phyloP scores from a whole-genome alignment of 2,329 filamentous ascomycete genomes.

The Apiospora pterosperma region DNA sequence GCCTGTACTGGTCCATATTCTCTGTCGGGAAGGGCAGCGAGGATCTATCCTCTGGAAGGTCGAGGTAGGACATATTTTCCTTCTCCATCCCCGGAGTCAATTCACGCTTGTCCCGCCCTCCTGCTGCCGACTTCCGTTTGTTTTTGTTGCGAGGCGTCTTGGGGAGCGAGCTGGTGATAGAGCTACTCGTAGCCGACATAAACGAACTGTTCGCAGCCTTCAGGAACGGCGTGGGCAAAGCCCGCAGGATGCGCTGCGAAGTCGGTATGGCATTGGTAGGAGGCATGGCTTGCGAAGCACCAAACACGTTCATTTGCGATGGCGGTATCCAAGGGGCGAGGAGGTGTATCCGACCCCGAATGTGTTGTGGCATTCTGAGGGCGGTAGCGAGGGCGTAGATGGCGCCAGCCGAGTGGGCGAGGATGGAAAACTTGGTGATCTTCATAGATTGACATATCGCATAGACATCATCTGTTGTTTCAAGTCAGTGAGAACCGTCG shows the following conservation, averaged over 20 bases:
- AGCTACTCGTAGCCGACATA: slow-evolving; percentile 86
- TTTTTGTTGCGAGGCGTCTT: slow-evolving; percentile 56
- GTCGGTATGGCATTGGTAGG: slow-evolving; percentile 86
- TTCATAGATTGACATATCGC: slow-evolving; percentile 89
- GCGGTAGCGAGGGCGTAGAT: slow-evolving; percentile 96
- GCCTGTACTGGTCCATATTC: slow-evolving; percentile 46
- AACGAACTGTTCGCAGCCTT: slow-evolving; percentile 95
- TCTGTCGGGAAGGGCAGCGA: slow-evolving; percentile 34
- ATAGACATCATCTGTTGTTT: slow-evolving; percentile 68
- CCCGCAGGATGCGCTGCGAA: slow-evolving; percentile 85
- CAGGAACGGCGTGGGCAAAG: slow-evolving; percentile 83
- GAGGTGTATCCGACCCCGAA: slow-evolving; percentile 89
- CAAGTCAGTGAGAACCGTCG: neutral
- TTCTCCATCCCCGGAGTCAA: slow-evolving; percentile 41
- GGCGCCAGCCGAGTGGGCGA: slow-evolving; percentile 95
- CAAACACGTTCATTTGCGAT: slow-evolving; percentile 81
- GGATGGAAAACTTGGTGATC: slow-evolving; percentile 92
- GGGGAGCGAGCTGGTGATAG: slow-evolving; percentile 74
- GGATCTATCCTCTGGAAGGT: neutral
- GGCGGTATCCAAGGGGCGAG: slow-evolving; percentile 97
- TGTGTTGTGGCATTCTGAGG: slow-evolving; percentile 91
- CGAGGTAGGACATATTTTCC: slow-evolving; percentile 37
- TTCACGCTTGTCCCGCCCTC: slow-evolving; percentile 30
- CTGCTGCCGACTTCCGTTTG: slow-evolving; percentile 54
- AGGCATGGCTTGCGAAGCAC: slow-evolving; percentile 67